Evolutionary conservation across 129 eudicot genomes (phyloP), one percentile per base, ranked within the genome.

Genomic region (Sambucus nigra): DNA sequence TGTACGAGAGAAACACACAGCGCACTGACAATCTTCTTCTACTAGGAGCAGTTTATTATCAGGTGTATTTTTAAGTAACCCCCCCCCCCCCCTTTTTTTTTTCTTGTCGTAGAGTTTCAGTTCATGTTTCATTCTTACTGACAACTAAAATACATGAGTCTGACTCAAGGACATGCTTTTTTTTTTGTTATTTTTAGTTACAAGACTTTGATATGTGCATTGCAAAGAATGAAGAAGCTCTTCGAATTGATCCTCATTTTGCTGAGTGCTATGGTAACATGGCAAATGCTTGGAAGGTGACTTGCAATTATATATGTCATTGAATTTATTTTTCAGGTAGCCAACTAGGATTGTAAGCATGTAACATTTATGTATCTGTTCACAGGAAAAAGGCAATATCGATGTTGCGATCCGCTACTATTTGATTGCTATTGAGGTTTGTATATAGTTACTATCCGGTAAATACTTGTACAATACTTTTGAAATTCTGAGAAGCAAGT

Each of bases 231-330:
- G 94, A 86, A 80, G 99, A 92, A 77, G 99, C 99, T 65, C 67
- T 92, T 25, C 78, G 61, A 48, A 82, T 86, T 60, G 91, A 92
- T 59, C 91, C 91, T 7, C 83, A 73, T 27, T 92, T 92, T 71
- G 99, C 95, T 0, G 99, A 92, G 80, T 92, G 99, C 71, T 86
- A 80, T 63, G 99, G 99, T 33, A 92, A 92, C 72, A 92, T 92
- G 99, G 99, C 99, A 22, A 92, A 92, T 86, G 95, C 99, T 60
- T 92, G 87, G 89, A 92, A 92, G 99, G 99, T 92, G 44, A 52
- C 22, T 45, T 9, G 0, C 2, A 59, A 41, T 8, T 11, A 42
- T 23, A 40, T 41, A 22, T 16, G 20, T 53, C 46, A 20, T 19
- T 19, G 47, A 0, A 3, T 28, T 22, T 38, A 50, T 26, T 38